Base-by-base conservation (phyloP, 495 filamentous ascomycete genomes). In the Aspergillus affinis region DNA sequence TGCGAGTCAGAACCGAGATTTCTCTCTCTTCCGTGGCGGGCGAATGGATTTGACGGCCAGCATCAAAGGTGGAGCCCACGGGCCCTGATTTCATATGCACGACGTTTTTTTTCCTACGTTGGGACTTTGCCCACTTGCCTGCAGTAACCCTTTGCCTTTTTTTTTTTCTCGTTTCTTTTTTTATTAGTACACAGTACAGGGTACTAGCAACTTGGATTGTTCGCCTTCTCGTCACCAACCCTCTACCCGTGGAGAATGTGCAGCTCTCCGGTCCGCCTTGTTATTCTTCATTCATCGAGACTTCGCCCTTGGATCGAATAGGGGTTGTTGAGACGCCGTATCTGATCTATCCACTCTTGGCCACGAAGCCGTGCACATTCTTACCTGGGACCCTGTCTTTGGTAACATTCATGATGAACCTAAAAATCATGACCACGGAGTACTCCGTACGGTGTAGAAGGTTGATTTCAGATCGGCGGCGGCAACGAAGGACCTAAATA, bases 1-100 rank as follows among this genome's bases (percentile, higher is more conserved):
- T 66, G 61, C 67, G 60, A 66, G 63, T 66, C 66, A 69, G 56
- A 60, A 56, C 47, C 47, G 15, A 46, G 49, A 58, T 55, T 23
- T 46, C 29, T 53, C 55, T 53, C 30, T 55, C 57, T 54, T 56
- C 58, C 51, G 49, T 48, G 47, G 57, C 46, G 26, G 51, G 49
- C 56, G 57, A 50, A 57, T 64, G 51, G 48, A 64, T 58, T 61
- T 50, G 62, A 57, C 57, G 47, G 48, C 18, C 41, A 46, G 55
- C 26, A 32, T 48, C 27, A 8, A 41, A 26, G 12, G 62, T 65
- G 65, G 65, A 50, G 60, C 26, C 60, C 55, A 57, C 60, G 60
- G 57, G 62, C 60, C 58, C 61, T 52, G 49, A 48, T 57, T 52
- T 61, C 55, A 61, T 55, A 61, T 61, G 58, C 59, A 65, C 49